Conservation (phyloP, 202 grass and related monocot species). For the Zoysia matrella region DNA sequence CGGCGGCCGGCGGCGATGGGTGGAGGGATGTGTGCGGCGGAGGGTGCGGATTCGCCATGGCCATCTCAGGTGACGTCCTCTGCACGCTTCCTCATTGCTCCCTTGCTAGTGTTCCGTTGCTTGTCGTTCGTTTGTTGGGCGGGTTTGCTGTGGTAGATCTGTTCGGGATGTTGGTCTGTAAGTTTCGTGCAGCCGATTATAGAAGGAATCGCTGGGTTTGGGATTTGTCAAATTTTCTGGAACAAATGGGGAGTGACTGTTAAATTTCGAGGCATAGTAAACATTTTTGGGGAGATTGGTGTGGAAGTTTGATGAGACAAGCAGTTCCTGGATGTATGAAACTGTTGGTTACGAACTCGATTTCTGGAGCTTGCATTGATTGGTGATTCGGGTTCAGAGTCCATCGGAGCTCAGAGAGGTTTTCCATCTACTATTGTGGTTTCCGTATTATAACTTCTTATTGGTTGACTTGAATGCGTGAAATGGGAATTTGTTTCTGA, state of each 20-base stretch:
- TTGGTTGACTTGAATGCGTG: neutral
- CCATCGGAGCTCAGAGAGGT: neutral
- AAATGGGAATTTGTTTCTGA: slow-evolving; percentile 28
- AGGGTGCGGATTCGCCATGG: slow-evolving; percentile 96
- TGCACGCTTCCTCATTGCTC: slow-evolving; percentile 34
- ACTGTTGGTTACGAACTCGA: slow-evolving; percentile 2
- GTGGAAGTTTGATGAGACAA: neutral
- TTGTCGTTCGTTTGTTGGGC: slow-evolving; percentile 7
- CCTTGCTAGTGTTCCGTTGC: slow-evolving; percentile 27
- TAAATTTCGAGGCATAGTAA: neutral
- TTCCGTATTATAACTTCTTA: slow-evolving; percentile 6
- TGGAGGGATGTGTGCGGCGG: slow-evolving; percentile 95
- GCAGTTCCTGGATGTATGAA: neutral
- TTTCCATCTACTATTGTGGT: neutral
- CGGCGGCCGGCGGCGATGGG: slow-evolving; percentile 55
- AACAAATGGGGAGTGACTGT: neutral
- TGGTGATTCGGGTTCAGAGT: neutral
- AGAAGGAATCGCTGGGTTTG: neutral
- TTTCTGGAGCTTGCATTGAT: slow-evolving; percentile 15
- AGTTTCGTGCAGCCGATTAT: neutral
- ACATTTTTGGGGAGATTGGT: neutral
- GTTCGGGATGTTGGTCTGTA: neutral
- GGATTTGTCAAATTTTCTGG: neutral
- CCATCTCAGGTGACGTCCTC: slow-evolving; percentile 76
- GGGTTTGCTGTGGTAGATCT: slow-evolving; percentile 44